A percentile compares a stretch with the other conserved stretches of the same genome.
These are phyloP conservation scores for Tetradesmus lagerheimii DNA, from an alignment of 139 green algal species.

Conservation along the genomic window DNA sequence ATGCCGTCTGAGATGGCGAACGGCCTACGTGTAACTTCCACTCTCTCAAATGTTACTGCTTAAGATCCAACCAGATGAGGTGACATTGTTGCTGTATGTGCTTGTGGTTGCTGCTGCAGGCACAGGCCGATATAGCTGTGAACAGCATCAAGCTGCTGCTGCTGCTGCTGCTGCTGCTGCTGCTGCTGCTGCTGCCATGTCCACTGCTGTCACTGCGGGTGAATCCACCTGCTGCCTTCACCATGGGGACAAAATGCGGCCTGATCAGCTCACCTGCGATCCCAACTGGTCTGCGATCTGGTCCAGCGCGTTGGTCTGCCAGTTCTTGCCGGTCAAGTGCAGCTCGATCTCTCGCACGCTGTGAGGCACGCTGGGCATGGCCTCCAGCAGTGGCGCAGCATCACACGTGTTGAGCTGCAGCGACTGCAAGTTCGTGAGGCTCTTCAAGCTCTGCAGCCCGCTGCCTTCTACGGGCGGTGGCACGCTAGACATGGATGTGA, in stretches of 20 bases:
- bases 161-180: too few relatives aligned
- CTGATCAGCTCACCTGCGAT: background rate
- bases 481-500: conserved; percentile 30
- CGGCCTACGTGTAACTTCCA: too few relatives aligned
- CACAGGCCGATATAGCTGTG: too few relatives aligned
- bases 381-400: conserved; percentile 22
- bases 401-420: conserved; percentile 34
- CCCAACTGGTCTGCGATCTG: conserved; percentile 16
- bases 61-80: too few relatives aligned
- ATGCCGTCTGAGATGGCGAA: too few relatives aligned
- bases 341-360: conserved; percentile 23
- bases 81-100: too few relatives aligned
- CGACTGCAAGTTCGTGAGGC: conserved; percentile 36
- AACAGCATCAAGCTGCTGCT: background rate
- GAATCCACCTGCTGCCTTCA: background rate
- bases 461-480: background rate
- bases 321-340: conserved; percentile 35
- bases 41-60: too few relatives aligned
- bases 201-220: background rate
- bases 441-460: conserved; percentile 32
- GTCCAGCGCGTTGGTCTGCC: conserved; percentile 30
- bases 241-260: background rate
- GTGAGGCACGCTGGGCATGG: conserved; percentile 15
- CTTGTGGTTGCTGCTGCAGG: background rate
- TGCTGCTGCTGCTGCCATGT: background rate